These are phyloP conservation scores for Saccharomycopsis schoenii DNA, from an alignment of 805 yeast genomes.

Conservation along the genomic window DNA sequence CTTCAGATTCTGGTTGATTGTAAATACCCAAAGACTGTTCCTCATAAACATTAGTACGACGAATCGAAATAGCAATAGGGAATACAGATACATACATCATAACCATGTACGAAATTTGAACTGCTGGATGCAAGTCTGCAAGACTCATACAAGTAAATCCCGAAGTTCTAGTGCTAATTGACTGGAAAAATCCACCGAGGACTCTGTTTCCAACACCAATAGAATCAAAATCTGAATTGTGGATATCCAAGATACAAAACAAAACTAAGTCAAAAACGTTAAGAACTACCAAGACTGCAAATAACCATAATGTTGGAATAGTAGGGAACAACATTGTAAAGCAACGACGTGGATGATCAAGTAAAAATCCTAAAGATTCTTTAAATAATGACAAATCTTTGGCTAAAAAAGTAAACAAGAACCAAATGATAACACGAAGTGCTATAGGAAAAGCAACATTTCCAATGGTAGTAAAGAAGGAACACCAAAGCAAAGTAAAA, in stretches of 20 bases:
- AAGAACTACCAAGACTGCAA: constrained; percentile 59
- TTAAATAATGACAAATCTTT: constrained; percentile 51
- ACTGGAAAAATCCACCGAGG: constrained; percentile 80
- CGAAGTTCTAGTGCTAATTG: constrained; percentile 88
- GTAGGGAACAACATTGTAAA: constrained; percentile 88
- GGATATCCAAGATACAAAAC: constrained; percentile 69
- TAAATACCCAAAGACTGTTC: constrained; percentile 96
- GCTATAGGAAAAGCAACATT: constrained; percentile 91
- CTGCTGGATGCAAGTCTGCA: constrained; percentile 70
- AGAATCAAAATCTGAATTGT: constrained; percentile 38
- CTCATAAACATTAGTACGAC: constrained; percentile 96
- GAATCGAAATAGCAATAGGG: constrained; percentile 91
- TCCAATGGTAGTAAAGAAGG: constrained; percentile 77
- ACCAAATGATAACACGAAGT: constrained; percentile 76
- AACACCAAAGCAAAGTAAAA: constrained; percentile 51
- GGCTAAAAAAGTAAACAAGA: constrained; percentile 48
- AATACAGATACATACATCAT: constrained; percentile 98
- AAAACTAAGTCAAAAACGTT: constrained; percentile 73
- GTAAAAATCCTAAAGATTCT: constrained; percentile 75
- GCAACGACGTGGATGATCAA: constrained; percentile 96
- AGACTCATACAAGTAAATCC: constrained; percentile 75
- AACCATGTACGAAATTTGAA: constrained; percentile 84
- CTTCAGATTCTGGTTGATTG: constrained; percentile 22
- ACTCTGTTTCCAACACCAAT: constrained; percentile 61
- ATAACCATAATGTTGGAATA: constrained; percentile 91